Evolutionary conservation across 495 filamentous ascomycete species (phyloP).

Genomic region (Cercophora newfieldiana): DNA sequence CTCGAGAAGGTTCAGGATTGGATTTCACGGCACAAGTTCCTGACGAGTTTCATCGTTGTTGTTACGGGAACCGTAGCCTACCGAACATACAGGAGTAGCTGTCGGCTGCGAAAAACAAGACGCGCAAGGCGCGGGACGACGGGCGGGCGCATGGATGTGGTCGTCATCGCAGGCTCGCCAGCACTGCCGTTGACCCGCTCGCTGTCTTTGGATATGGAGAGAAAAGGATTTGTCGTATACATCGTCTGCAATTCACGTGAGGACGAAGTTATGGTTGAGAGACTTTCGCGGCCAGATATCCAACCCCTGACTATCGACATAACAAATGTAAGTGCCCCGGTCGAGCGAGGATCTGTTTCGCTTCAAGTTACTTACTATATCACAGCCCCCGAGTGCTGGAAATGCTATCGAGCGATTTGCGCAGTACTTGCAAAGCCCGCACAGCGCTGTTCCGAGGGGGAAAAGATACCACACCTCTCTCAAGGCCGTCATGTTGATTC

Average conservation of each 20-base stretch:
- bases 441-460: constrained; percentile 68
- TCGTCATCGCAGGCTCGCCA: constrained; percentile 82
- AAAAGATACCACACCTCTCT: constrained; percentile 73
- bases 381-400: constrained; percentile 50
- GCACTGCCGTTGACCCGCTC: constrained; percentile 77
- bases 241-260: constrained; percentile 75
- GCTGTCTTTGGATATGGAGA: constrained; percentile 80
- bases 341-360: not conserved
- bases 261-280: constrained; percentile 78
- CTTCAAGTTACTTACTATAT: constrained; percentile 24
- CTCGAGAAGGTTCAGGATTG: constrained; percentile 54
- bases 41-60: constrained; percentile 66
- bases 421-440: constrained; percentile 67
- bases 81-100: constrained; percentile 62
- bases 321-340: constrained; percentile 57
- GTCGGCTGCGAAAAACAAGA: constrained; percentile 61
- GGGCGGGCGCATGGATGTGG: constrained; percentile 86
- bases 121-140: constrained; percentile 74
- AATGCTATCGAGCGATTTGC: constrained; percentile 65
- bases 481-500: constrained; percentile 75
- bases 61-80: constrained; percentile 69
- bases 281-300: constrained; percentile 75
- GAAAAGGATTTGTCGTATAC: constrained; percentile 91
- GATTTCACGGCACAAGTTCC: constrained; percentile 66
- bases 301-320: constrained; percentile 80